phyloP scores from a whole-genome alignment of 2,329 filamentous ascomycete genomes.

The Penicillium sp. region DNA sequence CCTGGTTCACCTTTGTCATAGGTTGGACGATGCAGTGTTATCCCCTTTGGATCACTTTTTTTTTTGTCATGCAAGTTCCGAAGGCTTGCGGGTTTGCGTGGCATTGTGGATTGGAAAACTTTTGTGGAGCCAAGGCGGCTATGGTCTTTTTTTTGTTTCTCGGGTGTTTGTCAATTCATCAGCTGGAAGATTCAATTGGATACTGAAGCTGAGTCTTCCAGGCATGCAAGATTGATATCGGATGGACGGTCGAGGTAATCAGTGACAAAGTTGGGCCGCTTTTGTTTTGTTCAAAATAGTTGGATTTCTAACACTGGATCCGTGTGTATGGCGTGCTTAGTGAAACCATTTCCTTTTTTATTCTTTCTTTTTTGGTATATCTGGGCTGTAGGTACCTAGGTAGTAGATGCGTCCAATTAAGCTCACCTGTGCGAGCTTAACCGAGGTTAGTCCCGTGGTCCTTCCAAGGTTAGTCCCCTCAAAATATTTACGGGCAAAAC shows the following conservation, averaged over 20 bases:
- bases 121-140: not conserved
- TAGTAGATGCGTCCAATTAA: not conserved
- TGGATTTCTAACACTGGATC: slow-evolving; percentile 15
- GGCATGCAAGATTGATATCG: slow-evolving; percentile 1
- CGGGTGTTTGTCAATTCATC: slow-evolving; percentile 2
- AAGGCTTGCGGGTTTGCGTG: not conserved
- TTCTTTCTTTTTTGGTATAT: slow-evolving; percentile 2
- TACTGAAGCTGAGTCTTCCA: slow-evolving; percentile 2
- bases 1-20: not conserved
- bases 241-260: slow-evolving; percentile 15
- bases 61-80: not conserved
- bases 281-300: slow-evolving; percentile 17
- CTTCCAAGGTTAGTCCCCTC: too few species aligned
- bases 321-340: slow-evolving; percentile 13
- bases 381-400: not conserved
- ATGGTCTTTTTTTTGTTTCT: slow-evolving; percentile 5
- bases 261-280: slow-evolving; percentile 4
- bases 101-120: not conserved
- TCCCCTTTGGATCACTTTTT: not conserved
- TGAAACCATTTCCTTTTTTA: slow-evolving; percentile 5
- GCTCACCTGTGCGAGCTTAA: not conserved
- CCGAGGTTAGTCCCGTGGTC: slow-evolving; percentile 8
- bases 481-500: too few species aligned
- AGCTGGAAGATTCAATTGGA: slow-evolving; percentile 4
- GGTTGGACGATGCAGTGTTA: not conserved